Conservation (phyloP, 164 flowering plant species). For the Nymphaea colorata region DNA sequence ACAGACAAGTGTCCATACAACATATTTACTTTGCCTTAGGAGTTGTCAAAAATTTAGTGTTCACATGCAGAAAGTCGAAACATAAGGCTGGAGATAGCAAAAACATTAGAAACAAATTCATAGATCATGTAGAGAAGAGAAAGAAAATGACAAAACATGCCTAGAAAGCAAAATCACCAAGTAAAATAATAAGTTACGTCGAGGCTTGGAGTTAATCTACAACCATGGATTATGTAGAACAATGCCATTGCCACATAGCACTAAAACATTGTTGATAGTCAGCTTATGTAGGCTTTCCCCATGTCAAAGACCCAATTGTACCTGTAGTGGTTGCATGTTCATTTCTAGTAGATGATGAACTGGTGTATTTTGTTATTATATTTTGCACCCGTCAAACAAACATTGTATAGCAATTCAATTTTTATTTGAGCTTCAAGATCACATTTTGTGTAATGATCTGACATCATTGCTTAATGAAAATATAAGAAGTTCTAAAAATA, state of each 20-base stretch:
- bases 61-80: too few species aligned
- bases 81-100: too few species aligned
- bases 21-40: conserved; percentile 90
- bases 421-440: too few species aligned
- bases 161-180: too few species aligned
- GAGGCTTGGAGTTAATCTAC: too few species aligned
- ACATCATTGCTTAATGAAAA: neutral
- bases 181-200: too few species aligned
- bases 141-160: too few species aligned
- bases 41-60: neutral
- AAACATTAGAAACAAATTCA: too few species aligned
- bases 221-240: neutral
- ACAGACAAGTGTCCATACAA: conserved; percentile 98
- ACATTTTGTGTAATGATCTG: neutral
- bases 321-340: conserved; percentile 81
- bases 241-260: too few species aligned
- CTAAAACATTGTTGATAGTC: conserved; percentile 72
- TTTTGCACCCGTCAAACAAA: conserved; percentile 34
- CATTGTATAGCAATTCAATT: neutral
- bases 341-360: conserved; percentile 38
- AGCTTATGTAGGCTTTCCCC: conserved; percentile 61
- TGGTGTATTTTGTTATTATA: conserved; percentile 61
- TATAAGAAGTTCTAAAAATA: too few species aligned
- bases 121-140: too few species aligned
- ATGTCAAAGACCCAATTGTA: conserved; percentile 76